A percentile compares a stretch with the other conserved stretches of the same genome.
Evolutionary conservation across 306 rosid genomes (phyloP).

Genomic region (Pyrus betulifolia): DNA sequence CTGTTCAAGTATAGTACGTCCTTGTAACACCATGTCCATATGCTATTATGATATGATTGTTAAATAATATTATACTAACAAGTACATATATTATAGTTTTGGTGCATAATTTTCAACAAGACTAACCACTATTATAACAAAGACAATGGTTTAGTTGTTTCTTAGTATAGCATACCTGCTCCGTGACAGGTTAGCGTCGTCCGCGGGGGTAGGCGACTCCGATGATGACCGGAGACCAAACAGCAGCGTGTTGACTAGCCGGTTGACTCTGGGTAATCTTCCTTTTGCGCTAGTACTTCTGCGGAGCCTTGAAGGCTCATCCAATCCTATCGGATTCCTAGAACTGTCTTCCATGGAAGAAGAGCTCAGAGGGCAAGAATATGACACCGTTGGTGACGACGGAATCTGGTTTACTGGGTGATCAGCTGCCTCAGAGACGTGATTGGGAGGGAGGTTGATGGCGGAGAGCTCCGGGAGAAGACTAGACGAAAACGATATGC

Average conservation of each 20-base stretch:
- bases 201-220: background rate
- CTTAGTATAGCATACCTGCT: background rate
- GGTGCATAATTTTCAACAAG: background rate
- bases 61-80: too few relatives aligned
- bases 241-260: slow-evolving; percentile 20
- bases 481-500: slow-evolving; percentile 48
- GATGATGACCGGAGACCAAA: slow-evolving; percentile 16
- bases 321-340: slow-evolving; percentile 3
- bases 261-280: slow-evolving; percentile 16
- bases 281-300: background rate
- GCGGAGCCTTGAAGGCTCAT: background rate
- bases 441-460: background rate
- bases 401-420: background rate
- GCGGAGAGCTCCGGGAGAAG: slow-evolving; percentile 6
- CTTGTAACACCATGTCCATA: background rate
- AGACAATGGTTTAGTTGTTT: background rate
- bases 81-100: too few relatives aligned
- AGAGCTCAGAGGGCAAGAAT: background rate
- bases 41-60: background rate
- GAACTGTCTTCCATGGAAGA: background rate
- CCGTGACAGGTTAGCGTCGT: background rate
- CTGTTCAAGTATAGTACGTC: too few relatives aligned
- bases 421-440: background rate
- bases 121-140: background rate
- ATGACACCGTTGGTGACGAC: background rate